Evolutionary conservation across 805 yeast genomes (phyloP).

Genomic region (Kurtzmaniella fragi): DNA sequence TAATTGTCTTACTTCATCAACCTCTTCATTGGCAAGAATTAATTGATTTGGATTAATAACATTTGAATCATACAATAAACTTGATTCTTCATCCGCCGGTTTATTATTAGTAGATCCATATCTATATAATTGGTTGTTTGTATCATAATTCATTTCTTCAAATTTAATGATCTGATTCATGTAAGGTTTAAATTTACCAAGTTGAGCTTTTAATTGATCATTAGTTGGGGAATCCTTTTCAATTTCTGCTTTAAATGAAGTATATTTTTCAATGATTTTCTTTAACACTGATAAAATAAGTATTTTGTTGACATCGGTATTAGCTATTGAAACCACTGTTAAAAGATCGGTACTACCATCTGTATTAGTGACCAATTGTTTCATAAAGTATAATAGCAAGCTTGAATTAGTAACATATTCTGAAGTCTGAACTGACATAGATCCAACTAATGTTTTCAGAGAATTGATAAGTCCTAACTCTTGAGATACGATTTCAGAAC

Average conservation of each 20-base stretch:
- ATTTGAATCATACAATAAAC: constrained; percentile 9
- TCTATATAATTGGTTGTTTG: constrained; percentile 26
- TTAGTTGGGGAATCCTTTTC: constrained; percentile 8
- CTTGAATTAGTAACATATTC: constrained; percentile 21
- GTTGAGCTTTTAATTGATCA: constrained; percentile 15
- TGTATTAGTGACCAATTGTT: constrained; percentile 33
- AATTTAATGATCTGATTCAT: constrained; percentile 53
- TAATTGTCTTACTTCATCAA: constrained; percentile 58
- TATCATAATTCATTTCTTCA: constrained; percentile 44
- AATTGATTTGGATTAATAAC: constrained; percentile 32
- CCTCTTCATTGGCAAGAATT: constrained; percentile 45
- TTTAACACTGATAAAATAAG: constrained; percentile 45
- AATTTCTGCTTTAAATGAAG: constrained; percentile 31
- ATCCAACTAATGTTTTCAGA: constrained; percentile 37
- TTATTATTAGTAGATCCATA: constrained; percentile 24
- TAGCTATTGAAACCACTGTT: constrained; percentile 47
- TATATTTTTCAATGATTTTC: constrained; percentile 46
- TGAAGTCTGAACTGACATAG: constrained; percentile 24
- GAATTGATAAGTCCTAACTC: constrained; percentile 53
- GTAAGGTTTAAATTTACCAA: constrained; percentile 50
- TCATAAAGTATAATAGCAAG: constrained; percentile 44
- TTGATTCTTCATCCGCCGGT: constrained; percentile 11
- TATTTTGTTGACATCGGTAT: constrained; percentile 38
- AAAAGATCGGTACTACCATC: constrained; percentile 46
- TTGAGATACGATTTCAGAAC: constrained; percentile 49